A percentile compares a stretch with the other conserved stretches of the same genome.
Conservation (phyloP, 768 basidiomycete genomes). For the Sporobolomyces phaffii region DNA sequence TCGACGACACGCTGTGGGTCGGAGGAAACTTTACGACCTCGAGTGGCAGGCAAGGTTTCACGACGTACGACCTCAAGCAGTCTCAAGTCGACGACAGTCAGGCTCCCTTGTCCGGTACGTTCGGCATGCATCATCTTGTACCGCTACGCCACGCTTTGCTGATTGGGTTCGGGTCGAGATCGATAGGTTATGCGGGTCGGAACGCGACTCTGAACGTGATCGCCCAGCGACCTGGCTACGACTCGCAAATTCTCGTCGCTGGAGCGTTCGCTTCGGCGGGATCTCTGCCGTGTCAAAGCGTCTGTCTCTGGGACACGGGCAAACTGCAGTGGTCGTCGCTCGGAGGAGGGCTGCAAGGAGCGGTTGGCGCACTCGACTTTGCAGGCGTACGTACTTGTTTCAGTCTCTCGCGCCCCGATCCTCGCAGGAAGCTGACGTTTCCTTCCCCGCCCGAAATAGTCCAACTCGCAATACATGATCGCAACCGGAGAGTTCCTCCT, state of each 20-base stretch:
- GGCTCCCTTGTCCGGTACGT: constrained; percentile 57
- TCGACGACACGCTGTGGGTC: constrained; percentile 64
- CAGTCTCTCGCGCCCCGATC: neutral
- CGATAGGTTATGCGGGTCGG: constrained; percentile 24
- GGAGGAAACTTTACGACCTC: constrained; percentile 75
- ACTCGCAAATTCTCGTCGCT: constrained; percentile 67
- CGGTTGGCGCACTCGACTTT: constrained; percentile 69
- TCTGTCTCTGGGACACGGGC: constrained; percentile 67
- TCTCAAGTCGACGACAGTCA: constrained; percentile 60
- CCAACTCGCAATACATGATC: constrained; percentile 62
- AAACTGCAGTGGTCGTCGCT: constrained; percentile 73
- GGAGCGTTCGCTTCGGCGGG: constrained; percentile 83
- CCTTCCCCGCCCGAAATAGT: constrained; percentile 47
- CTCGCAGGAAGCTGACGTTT: neutral
- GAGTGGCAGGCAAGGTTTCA: constrained; percentile 61
- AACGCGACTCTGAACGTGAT: constrained; percentile 52
- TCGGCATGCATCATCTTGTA: neutral
- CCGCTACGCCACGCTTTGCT: neutral
- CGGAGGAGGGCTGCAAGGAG: constrained; percentile 73
- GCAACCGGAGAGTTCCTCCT: constrained; percentile 74
- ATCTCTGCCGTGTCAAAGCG: constrained; percentile 62
- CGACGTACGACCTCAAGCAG: constrained; percentile 66
- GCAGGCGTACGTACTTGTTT: constrained; percentile 62
- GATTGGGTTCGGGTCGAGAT: neutral
- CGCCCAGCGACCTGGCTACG: constrained; percentile 57